These are phyloP conservation scores for Pseudogymnoascus sp. DNA, from an alignment of 2,329 filamentous ascomycete species.

Conservation along the genomic window DNA sequence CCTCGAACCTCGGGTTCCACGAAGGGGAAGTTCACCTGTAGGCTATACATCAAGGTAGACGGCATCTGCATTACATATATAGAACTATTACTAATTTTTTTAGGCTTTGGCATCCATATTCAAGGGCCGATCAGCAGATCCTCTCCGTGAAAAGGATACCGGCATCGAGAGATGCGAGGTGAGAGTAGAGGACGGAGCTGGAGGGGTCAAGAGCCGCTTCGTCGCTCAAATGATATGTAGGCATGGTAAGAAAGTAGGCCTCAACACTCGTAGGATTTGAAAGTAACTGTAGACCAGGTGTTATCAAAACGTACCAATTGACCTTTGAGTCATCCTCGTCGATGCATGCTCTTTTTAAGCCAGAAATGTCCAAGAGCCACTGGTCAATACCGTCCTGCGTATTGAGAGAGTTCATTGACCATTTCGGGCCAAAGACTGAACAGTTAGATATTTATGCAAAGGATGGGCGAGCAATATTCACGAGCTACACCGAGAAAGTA, in stretches of 20 bases:
- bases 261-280: conserved; percentile 12
- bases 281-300: conserved; percentile 37
- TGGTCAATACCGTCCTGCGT: conserved; percentile 69
- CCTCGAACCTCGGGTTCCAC: conserved; percentile 14
- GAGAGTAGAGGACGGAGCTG: conserved; percentile 62
- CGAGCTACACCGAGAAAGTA: conserved; percentile 75
- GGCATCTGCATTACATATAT: background rate
- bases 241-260: conserved; percentile 47
- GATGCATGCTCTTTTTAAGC: conserved; percentile 69
- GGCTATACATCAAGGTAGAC: conserved; percentile 62
- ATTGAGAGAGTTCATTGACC: conserved; percentile 68
- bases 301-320: conserved; percentile 70
- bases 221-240: conserved; percentile 67
- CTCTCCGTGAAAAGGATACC: conserved; percentile 57
- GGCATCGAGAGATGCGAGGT: conserved; percentile 70
- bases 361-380: conserved; percentile 55
- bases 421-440: conserved; percentile 74
- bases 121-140: conserved; percentile 57
- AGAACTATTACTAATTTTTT: background rate
- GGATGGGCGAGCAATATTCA: conserved; percentile 63
- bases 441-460: conserved; percentile 72
- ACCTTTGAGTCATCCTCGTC: conserved; percentile 69
- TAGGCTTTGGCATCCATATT: conserved; percentile 67
- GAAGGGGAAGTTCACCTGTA: conserved; percentile 60
- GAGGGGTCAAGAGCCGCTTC: conserved; percentile 62